Conservation (phyloP, 2,329 filamentous ascomycete genomes). For the Byssochlamys sp. region DNA sequence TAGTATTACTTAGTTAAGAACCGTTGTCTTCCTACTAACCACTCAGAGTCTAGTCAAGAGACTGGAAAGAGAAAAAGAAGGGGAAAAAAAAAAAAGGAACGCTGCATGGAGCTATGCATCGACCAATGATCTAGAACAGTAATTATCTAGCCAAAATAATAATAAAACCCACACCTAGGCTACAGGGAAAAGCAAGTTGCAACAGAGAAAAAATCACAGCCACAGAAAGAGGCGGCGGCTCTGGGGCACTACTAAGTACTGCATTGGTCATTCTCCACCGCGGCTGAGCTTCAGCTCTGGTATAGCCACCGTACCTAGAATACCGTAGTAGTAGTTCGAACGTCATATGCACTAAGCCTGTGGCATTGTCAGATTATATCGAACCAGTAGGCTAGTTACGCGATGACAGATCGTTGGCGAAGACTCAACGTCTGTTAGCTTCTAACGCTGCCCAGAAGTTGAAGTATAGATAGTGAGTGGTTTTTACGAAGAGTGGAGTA, state of each 20-base stretch:
- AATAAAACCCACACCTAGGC: background rate
- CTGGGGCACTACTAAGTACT: background rate
- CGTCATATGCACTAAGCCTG: background rate
- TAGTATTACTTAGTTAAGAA: no score
- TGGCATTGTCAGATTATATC: background rate
- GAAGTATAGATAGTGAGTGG: no score
- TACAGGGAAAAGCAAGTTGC: background rate
- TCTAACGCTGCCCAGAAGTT: background rate
- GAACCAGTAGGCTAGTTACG: background rate
- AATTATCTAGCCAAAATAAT: background rate
- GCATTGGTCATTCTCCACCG: background rate
- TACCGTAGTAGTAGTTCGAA: background rate
- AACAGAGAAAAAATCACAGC: background rate
- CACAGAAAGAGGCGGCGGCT: background rate
- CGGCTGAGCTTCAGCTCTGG: background rate
- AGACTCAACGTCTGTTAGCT: background rate
- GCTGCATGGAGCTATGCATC: no score
- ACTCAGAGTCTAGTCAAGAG: no score
- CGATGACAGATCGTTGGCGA: background rate
- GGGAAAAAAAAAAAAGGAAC: no score
- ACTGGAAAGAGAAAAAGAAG: no score
- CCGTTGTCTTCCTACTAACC: no score
- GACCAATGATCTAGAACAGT: no score
- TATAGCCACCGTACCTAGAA: no score
- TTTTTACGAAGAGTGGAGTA: no score